Conservation (phyloP, 352 stramenopile species). For the Phytophthora tentaculata region DNA sequence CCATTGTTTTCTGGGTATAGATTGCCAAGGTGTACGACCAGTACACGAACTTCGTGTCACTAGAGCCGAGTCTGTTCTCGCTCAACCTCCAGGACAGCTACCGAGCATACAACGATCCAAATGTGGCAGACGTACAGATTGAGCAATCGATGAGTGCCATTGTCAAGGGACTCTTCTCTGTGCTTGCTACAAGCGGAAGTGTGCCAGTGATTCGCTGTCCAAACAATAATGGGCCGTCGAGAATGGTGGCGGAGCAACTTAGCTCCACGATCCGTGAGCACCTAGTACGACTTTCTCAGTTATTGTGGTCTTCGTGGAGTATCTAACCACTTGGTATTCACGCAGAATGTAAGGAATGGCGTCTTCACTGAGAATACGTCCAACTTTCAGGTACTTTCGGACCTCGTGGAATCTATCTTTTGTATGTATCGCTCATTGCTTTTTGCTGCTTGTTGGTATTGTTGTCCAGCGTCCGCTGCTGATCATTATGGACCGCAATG, state of each 20-base stretch:
- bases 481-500: slow-evolving; percentile 97
- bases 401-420: too few species aligned
- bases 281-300: slow-evolving; percentile 39
- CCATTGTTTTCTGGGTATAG: slow-evolving; percentile 23
- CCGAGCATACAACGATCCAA: slow-evolving; percentile 93
- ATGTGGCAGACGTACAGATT: slow-evolving; percentile 77
- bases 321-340: slow-evolving; percentile 10
- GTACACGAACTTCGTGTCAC: slow-evolving; percentile 97
- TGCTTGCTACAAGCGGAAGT: slow-evolving; percentile 92
- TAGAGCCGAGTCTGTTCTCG: slow-evolving; percentile 96
- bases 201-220: slow-evolving; percentile 97
- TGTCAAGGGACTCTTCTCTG: slow-evolving; percentile 91
- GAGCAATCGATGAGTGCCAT: slow-evolving; percentile 78
- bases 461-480: slow-evolving; percentile 89
- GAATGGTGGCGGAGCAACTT: slow-evolving; percentile 97
- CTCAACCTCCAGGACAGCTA: slow-evolving; percentile 95
- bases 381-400: slow-evolving; percentile 81
- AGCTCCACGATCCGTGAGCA: slow-evolving; percentile 82
- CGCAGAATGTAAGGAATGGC: slow-evolving; percentile 62
- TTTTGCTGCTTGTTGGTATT: slow-evolving; percentile 3
- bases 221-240: slow-evolving; percentile 92
- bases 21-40: slow-evolving; percentile 97
- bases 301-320: background rate
- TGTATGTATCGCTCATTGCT: too few species aligned
- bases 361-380: slow-evolving; percentile 65